Evolutionary conservation across 345 rosid species (phyloP), one percentile per base, ranked within the genome.

Genomic region (Excoecaria agallocha): DNA sequence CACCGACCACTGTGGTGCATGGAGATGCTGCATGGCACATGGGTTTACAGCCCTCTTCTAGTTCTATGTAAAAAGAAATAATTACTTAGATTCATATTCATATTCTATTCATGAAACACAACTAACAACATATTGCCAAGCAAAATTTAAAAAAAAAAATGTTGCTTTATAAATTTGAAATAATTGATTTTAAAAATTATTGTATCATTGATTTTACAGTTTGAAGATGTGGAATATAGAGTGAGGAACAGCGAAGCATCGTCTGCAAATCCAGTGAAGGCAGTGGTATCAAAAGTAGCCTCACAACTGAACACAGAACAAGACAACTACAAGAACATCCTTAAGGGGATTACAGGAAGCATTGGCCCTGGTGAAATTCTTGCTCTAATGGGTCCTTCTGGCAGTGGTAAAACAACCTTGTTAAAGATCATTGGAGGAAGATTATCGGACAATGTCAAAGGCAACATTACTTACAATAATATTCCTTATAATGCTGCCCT

Each of bases 331-430:
- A 95, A 91, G 84, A 86, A 86, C 37, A 91, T 95, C 72, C 76
- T 95, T 55, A 90, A 90, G 74, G 99, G 98, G 17, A 87, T 95
- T 43, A 90, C 97, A 24, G 97, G 99, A 67, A 86, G 98, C 80
- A 85, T 92, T 0, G 90, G 97, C 73, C 95, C 99, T 5, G 99
- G 94, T 8, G 94, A 95, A 78, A 90, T 95, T 68, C 94, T 95
- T 48, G 98, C 96, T 35, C 52, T 91, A 10, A 95, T 95, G 99
- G 99, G 98, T 79, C 98, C 99, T 87, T 91, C 99, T 6, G 99
- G 99, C 37, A 95, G 98, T 73, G 99, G 98, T 15, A 95, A 95
- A 80, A 95, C 99, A 76, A 93, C 96, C 61, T 79, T 95, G 75
- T 79, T 93, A 77, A 95, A 89, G 83, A 89, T 90, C 39, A 83